Percentiles rank a stretch among this genome's conserved stretches.
These are phyloP conservation scores for Lactarius quietus DNA, from an alignment of 768 basidiomycete species.

Conservation along the genomic window DNA sequence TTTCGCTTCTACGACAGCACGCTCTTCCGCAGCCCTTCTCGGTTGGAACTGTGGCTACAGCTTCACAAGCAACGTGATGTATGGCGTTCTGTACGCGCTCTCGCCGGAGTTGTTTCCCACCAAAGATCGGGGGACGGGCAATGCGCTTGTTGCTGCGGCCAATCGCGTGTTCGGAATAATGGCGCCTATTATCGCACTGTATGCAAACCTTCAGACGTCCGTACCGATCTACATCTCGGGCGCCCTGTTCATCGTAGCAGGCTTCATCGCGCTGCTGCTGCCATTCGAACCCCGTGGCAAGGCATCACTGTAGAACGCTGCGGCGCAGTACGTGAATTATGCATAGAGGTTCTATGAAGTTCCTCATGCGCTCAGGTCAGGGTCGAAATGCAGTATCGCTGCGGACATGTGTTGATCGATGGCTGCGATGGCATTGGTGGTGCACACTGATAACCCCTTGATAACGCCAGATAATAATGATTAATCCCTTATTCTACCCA, in stretches of 20 bases:
- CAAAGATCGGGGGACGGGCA: slow-evolving; percentile 52
- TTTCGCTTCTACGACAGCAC: slow-evolving; percentile 53
- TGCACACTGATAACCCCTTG: neutral
- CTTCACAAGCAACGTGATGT: slow-evolving; percentile 56
- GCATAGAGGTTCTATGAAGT: neutral
- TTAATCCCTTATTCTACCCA: no score
- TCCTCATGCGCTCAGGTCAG: neutral
- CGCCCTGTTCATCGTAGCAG: slow-evolving; percentile 48
- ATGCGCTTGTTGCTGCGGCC: slow-evolving; percentile 48
- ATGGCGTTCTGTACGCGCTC: slow-evolving; percentile 42
- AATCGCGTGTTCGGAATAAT: slow-evolving; percentile 60
- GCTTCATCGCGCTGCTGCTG: slow-evolving; percentile 46
- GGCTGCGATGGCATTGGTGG: neutral
- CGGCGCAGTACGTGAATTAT: neutral
- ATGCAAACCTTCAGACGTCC: slow-evolving; percentile 44
- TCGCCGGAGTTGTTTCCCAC: slow-evolving; percentile 55
- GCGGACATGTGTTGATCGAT: neutral
- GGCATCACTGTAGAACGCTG: slow-evolving; percentile 40
- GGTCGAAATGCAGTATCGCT: neutral
- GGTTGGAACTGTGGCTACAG: slow-evolving; percentile 59
- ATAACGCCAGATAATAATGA: no score
- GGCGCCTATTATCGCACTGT: slow-evolving; percentile 50
- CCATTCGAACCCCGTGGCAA: slow-evolving; percentile 58
- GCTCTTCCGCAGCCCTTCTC: slow-evolving; percentile 48
- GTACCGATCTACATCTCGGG: slow-evolving; percentile 56